Evolutionary conservation across 495 filamentous ascomycete genomes (phyloP).

Genomic region (Lasiosphaeria miniovina): DNA sequence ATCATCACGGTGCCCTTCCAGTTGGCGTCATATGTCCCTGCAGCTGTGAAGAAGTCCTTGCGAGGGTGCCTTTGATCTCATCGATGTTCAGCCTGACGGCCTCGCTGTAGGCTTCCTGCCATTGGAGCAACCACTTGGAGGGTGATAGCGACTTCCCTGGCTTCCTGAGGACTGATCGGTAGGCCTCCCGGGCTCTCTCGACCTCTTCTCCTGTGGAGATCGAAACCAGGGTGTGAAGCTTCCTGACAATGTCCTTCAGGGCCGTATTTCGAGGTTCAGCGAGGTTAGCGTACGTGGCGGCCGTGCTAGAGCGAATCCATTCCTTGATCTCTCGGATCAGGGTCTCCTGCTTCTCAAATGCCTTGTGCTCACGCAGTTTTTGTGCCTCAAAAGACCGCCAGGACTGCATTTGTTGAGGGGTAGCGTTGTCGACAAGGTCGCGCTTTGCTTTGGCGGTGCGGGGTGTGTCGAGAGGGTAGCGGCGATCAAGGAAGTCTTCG

Average conservation of each 20-base stretch:
- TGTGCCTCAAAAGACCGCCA: not conserved
- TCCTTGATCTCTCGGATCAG: not conserved
- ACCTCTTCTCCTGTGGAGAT: not conserved
- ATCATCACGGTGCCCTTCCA: not conserved
- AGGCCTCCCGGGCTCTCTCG: not conserved
- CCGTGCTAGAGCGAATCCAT: not conserved
- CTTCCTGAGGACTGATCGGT: not conserved
- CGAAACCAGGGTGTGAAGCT: not conserved
- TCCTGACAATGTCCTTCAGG: not conserved
- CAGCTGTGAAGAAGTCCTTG: not conserved
- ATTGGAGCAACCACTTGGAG: not conserved
- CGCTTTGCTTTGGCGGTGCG: not conserved
- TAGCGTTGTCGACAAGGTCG: not conserved
- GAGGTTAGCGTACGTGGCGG: not conserved
- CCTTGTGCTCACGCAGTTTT: not conserved
- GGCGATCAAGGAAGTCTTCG: not conserved
- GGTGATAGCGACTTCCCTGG: not conserved
- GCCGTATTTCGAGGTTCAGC: not conserved
- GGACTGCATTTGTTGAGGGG: not conserved
- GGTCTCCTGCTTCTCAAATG: not conserved
- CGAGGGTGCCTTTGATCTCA: not conserved
- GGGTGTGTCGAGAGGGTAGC: not conserved
- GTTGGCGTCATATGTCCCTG: not conserved
- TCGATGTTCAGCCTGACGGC: not conserved
- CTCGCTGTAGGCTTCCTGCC: not conserved